A percentile compares a stretch with the other conserved stretches of the same genome.
These are phyloP conservation scores for Naganishia vishniacii DNA, from an alignment of 768 basidiomycete species.

Conservation along the genomic window DNA sequence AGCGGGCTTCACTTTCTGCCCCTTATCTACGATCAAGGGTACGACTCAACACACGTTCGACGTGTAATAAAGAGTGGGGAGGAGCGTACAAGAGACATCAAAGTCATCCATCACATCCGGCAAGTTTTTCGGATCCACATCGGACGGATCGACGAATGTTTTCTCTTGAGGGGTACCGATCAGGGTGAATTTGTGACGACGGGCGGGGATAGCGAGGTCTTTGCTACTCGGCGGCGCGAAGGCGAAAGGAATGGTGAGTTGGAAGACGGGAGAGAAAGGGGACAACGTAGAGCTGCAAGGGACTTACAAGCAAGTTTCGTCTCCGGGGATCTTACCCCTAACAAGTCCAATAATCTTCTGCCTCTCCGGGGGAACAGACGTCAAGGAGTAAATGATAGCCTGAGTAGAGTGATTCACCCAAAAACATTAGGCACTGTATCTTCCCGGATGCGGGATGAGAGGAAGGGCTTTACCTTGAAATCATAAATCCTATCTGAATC, in stretches of 20 bases:
- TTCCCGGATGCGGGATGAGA: too few relatives aligned
- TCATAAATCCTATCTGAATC: slow-evolving; percentile 1
- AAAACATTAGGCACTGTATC: too few relatives aligned
- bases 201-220: slow-evolving; percentile 56
- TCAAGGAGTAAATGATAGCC: slow-evolving; percentile 60
- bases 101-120: slow-evolving; percentile 60
- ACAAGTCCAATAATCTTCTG: slow-evolving; percentile 83
- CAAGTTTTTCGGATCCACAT: slow-evolving; percentile 47
- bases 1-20: slow-evolving; percentile 50
- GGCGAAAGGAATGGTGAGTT: slow-evolving; percentile 9
- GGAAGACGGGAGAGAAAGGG: neutral
- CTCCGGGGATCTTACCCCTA: slow-evolving; percentile 73
- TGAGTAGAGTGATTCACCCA: too few relatives aligned
- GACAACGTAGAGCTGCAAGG: neutral
- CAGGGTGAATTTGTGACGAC: slow-evolving; percentile 72
- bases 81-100: slow-evolving; percentile 59
- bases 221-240: slow-evolving; percentile 49
- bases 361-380: slow-evolving; percentile 71
- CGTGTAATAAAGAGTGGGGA: neutral
- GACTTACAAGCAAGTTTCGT: slow-evolving; percentile 61
- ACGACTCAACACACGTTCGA: too few relatives aligned
- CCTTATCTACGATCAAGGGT: slow-evolving; percentile 7
- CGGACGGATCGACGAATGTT: slow-evolving; percentile 73
- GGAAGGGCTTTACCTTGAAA: slow-evolving; percentile 21
- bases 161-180: slow-evolving; percentile 78